A percentile compares a stretch with the other conserved stretches of the same genome.
phyloP scores from a whole-genome alignment of 1,284 basidiomycete genomes.

The Malassezia yamatoensis region DNA sequence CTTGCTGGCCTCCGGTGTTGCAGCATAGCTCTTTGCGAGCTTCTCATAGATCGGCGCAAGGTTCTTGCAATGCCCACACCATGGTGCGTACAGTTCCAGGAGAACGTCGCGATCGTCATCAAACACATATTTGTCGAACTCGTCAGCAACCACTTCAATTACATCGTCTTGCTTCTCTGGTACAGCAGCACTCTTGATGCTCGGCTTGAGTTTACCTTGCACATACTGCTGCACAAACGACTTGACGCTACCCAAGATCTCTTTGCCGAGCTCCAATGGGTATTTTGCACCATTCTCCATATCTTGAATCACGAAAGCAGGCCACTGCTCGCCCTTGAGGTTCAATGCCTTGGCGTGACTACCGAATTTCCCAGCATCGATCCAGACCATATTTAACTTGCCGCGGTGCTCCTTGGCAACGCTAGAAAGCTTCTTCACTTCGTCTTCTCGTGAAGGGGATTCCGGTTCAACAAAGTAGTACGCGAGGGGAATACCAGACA shows the following conservation, averaged over 20 bases:
- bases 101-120: conserved; percentile 87
- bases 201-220: conserved; percentile 65
- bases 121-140: conserved; percentile 70
- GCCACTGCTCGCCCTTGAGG: conserved; percentile 69
- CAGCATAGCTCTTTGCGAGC: conserved; percentile 69
- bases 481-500: conserved; percentile 73
- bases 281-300: conserved; percentile 75
- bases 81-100: conserved; percentile 86
- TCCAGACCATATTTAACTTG: conserved; percentile 95
- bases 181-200: conserved; percentile 81
- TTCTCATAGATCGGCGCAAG: conserved; percentile 88
- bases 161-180: conserved; percentile 78
- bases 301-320: conserved; percentile 86
- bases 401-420: conserved; percentile 71
- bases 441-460: conserved; percentile 58
- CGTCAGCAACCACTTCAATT: conserved; percentile 73
- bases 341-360: conserved; percentile 94
- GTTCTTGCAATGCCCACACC: conserved; percentile 79
- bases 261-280: conserved; percentile 62
- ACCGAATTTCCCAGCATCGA: conserved; percentile 82
- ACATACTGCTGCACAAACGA: conserved; percentile 60
- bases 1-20: conserved; percentile 59
- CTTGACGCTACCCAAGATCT: conserved; percentile 52
- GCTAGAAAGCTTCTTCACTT: conserved; percentile 63
- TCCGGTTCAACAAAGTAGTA: conserved; percentile 87